A percentile compares a stretch with the other conserved stretches of the same genome.
phyloP scores from a whole-genome alignment of 345 rosid genomes.

The Eucalyptus erythrocorys region DNA sequence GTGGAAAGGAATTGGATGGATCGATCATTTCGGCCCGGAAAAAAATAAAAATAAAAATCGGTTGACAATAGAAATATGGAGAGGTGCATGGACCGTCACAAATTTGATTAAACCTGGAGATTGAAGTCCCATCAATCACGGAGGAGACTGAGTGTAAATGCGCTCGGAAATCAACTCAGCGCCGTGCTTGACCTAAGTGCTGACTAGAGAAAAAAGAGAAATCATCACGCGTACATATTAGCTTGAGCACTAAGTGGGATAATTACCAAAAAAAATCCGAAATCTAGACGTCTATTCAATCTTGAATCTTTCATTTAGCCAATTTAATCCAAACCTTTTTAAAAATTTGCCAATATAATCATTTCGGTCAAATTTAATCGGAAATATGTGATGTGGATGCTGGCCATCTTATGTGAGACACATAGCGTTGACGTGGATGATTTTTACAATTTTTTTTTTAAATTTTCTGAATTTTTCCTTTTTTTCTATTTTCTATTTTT shows the following conservation, averaged over 20 bases:
- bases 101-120: neutral
- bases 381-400: rapidly evolving
- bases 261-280: too few relatives aligned
- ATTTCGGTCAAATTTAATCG: too few relatives aligned
- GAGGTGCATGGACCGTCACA: neutral
- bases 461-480: too few relatives aligned
- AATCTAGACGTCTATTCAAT: too few relatives aligned
- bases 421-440: rapidly evolving
- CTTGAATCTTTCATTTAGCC: too few relatives aligned
- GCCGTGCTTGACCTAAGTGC: neutral
- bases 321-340: too few relatives aligned
- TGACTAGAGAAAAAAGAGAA: neutral
- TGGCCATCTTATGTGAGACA: rapidly evolving
- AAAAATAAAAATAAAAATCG: too few relatives aligned
- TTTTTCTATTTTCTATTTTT: too few relatives aligned
- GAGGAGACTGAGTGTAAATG: neutral
- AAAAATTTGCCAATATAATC: too few relatives aligned
- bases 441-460: too few relatives aligned
- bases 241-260: neutral
- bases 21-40: too few relatives aligned
- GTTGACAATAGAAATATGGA: neutral
- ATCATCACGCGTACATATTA: neutral
- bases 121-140: neutral
- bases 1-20: neutral
- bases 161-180: neutral